These are phyloP conservation scores for Ogataea thermomethanolica DNA, from an alignment of 805 yeast species.

Conservation along the genomic window DNA sequence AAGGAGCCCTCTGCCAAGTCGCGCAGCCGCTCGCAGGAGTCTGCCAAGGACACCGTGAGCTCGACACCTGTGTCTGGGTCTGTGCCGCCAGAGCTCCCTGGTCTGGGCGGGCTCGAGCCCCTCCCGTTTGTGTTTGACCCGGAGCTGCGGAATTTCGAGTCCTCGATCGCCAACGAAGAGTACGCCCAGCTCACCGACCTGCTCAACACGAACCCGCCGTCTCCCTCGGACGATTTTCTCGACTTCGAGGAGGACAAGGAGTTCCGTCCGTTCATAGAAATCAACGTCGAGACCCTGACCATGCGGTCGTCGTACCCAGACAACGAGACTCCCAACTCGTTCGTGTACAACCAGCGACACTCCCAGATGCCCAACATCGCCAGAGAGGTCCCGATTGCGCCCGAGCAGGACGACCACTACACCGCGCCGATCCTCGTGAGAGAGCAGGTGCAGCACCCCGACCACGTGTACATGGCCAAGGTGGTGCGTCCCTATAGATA, in stretches of 20 bases:
- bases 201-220: constrained; percentile 34
- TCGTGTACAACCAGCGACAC: constrained; percentile 49
- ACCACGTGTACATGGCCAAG: constrained; percentile 45
- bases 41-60: background rate
- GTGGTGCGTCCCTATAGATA: constrained; percentile 51
- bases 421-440: constrained; percentile 56
- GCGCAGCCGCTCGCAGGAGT: background rate
- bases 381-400: constrained; percentile 39
- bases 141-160: constrained; percentile 28
- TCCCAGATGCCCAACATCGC: constrained; percentile 50
- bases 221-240: constrained; percentile 31
- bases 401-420: constrained; percentile 41
- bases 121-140: constrained; percentile 14
- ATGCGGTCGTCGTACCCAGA: constrained; percentile 34
- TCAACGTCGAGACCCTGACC: constrained; percentile 25
- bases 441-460: constrained; percentile 50
- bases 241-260: constrained; percentile 25
- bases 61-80: background rate
- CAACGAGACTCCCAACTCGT: constrained; percentile 38
- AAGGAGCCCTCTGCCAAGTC: background rate
- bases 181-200: constrained; percentile 40
- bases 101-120: background rate
- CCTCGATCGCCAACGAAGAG: constrained; percentile 39
- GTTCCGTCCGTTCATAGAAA: constrained; percentile 30
- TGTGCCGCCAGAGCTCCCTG: background rate